Conservation (phyloP, 1,284 basidiomycete species). For the Coriolopsis trogii region DNA sequence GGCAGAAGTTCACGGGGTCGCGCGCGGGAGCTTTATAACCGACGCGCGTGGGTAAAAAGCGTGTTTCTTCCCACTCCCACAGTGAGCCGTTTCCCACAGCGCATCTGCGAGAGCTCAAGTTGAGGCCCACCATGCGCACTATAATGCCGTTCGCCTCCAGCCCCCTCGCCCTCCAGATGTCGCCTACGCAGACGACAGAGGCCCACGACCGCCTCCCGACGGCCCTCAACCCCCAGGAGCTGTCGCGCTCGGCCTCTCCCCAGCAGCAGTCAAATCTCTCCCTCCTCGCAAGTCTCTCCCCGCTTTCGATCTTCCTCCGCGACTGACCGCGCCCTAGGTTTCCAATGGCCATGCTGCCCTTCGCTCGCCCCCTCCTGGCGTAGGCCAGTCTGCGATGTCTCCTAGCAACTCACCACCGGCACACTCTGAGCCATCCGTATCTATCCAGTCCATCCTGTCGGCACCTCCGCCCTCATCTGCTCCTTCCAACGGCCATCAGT, state of each 20-base stretch:
- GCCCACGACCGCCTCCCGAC: conserved; percentile 36
- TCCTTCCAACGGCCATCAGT: conserved; percentile 36
- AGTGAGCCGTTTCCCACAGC: conserved; percentile 35
- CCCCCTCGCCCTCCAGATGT: conserved; percentile 45
- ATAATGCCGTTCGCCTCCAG: conserved; percentile 37
- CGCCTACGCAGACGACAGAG: conserved; percentile 40
- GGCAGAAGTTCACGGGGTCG: conserved; percentile 31
- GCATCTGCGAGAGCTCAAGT: conserved; percentile 26
- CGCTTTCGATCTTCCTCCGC: conserved; percentile 27
- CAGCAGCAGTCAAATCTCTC: conserved; percentile 40
- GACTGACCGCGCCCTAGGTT: conserved; percentile 34
- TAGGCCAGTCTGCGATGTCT: conserved; percentile 37
- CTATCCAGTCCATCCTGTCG: conserved; percentile 49
- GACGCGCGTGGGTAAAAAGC: conserved; percentile 38
- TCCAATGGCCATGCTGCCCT: conserved; percentile 28
- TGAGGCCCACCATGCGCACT: conserved; percentile 38
- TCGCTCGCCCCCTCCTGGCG: conserved; percentile 27
- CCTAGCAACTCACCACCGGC: conserved; percentile 11
- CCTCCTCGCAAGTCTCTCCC: conserved; percentile 44
- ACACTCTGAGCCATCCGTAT: conserved; percentile 17
- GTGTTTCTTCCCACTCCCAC: conserved; percentile 41
- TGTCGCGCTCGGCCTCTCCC: conserved; percentile 42
- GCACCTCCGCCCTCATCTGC: conserved; percentile 9
- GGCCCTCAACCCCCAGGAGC: conserved; percentile 36
- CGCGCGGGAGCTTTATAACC: conserved; percentile 37